Percentiles rank a stretch among this genome's conserved stretches.
Evolutionary conservation across 441 rosid genomes (phyloP).

Genomic region (Breynia disticha): DNA sequence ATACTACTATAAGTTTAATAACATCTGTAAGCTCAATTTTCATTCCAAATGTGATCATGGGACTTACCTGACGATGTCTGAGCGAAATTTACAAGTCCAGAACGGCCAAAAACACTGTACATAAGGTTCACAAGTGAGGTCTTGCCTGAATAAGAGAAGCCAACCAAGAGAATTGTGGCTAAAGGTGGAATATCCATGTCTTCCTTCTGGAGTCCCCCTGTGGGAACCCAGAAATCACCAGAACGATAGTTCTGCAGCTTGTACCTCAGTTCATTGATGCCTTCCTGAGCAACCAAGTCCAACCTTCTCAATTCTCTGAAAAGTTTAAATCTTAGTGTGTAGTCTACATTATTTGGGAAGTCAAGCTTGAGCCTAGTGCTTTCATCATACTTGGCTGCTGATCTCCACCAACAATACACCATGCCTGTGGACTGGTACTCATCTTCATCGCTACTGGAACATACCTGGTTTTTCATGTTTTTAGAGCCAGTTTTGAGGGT

Average conservation of each 20-base stretch:
- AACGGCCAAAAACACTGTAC: constrained; percentile 51
- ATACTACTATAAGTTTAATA: not conserved
- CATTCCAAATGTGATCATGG: not conserved
- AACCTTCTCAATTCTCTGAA: constrained; percentile 43
- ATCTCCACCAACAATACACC: constrained; percentile 43
- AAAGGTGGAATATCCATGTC: constrained; percentile 41
- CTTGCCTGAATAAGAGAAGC: constrained; percentile 48
- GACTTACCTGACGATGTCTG: constrained; percentile 34
- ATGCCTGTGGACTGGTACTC: constrained; percentile 20
- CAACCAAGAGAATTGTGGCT: constrained; percentile 44
- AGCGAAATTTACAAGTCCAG: constrained; percentile 43
- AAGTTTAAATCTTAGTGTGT: constrained; percentile 36
- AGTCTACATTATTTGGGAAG: constrained; percentile 22
- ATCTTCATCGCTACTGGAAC: constrained; percentile 21
- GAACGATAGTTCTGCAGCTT: constrained; percentile 35
- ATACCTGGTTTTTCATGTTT: constrained; percentile 30
- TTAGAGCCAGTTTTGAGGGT: not conserved
- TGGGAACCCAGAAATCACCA: constrained; percentile 57
- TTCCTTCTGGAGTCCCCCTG: constrained; percentile 42
- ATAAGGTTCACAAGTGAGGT: constrained; percentile 48
- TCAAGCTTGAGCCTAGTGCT: constrained; percentile 22
- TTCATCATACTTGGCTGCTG: constrained; percentile 34
- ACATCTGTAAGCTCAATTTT: too few species aligned
- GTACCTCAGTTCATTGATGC: constrained; percentile 45
- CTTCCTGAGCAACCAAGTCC: constrained; percentile 38